Evolutionary conservation across 495 filamentous ascomycete species (phyloP), one percentile per base, ranked within the genome.

Genomic region (Daldinia bambusicola): DNA sequence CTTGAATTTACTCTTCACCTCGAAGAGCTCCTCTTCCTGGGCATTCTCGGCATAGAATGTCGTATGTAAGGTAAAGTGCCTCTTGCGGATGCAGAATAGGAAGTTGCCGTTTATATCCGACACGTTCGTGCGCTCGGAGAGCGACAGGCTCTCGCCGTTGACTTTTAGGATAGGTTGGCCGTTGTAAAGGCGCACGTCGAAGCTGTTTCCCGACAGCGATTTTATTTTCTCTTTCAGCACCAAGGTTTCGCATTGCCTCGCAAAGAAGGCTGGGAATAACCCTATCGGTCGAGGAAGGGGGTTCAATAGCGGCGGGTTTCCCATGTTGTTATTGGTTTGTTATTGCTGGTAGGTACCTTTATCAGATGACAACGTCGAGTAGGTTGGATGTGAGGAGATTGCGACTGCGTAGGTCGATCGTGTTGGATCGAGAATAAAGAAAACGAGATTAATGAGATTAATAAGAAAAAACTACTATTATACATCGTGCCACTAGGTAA

Each of bases 191-290:
- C 82, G 82, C 74, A 89, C 81, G 62, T 84, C 81, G 75, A 89
- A 89, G 75, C 80, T 84, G 79, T 89, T 86, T 22, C 85, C 84
- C 14, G 84, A 80, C 26, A 87, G 76, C 16, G 86, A 87, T 52
- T 86, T 66, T 4, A 87, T 75, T 55, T 86, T 85, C 66, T 90
- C 87, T 67, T 82, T 86, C 38, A 90, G 72, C 5, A 85, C 64
- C 6, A 90, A 66, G 1, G 82, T 83, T 59, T 86, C 82, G 38
- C 79, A 71, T 51, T 84, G 76, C 12, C 55, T 75, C 6, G 84
- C 77, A 50, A 86, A 75, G 79, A 84, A 86, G 50, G 80, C 79
- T 12, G 81, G 73, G 72, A 86, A 86, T 31, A 89, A 55, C 59
- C 82, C 84, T 51, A 87, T 31, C 9, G 75, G 76, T 7, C 77